Percentiles rank a stretch among this genome's conserved stretches.
Evolutionary conservation across 768 basidiomycete species (phyloP).

Genomic region (Epithele typhae): DNA sequence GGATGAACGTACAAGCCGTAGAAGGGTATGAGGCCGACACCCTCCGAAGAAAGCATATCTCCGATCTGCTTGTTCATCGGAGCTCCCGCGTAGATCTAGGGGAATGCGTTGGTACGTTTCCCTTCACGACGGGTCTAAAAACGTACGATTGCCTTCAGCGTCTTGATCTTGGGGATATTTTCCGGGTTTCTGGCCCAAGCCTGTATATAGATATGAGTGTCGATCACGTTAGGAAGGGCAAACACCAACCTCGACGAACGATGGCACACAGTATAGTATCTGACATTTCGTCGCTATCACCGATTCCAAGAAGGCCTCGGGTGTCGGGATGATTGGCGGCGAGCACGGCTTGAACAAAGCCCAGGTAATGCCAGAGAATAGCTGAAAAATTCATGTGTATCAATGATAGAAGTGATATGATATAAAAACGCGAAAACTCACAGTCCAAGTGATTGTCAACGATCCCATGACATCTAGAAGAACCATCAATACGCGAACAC

Average conservation of each 20-base stretch:
- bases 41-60: constrained; percentile 10
- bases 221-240: no score
- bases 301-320: constrained; percentile 9
- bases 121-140: no score
- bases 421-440: no score
- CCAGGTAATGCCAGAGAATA: constrained; percentile 15
- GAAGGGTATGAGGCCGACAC: constrained; percentile 11
- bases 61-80: constrained; percentile 17
- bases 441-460: constrained; percentile 8
- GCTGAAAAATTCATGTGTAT: background rate
- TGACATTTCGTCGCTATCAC: constrained; percentile 9
- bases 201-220: background rate
- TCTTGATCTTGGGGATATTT: constrained; percentile 14
- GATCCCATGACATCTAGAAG: constrained; percentile 7
- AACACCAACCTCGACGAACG: constrained; percentile 12
- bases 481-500: background rate
- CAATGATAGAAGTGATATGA: no score
- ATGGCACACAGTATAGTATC: constrained; percentile 14
- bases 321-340: constrained; percentile 21
- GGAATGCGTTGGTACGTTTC: no score
- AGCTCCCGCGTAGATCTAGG: constrained; percentile 9
- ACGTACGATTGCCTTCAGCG: constrained; percentile 12
- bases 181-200: constrained; percentile 15
- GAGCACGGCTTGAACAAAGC: constrained; percentile 21
- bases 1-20: constrained; percentile 8